Evolutionary conservation across 768 basidiomycete species (phyloP), one percentile per base, ranked within the genome.

Genomic region (Pleurotus platypus): DNA sequence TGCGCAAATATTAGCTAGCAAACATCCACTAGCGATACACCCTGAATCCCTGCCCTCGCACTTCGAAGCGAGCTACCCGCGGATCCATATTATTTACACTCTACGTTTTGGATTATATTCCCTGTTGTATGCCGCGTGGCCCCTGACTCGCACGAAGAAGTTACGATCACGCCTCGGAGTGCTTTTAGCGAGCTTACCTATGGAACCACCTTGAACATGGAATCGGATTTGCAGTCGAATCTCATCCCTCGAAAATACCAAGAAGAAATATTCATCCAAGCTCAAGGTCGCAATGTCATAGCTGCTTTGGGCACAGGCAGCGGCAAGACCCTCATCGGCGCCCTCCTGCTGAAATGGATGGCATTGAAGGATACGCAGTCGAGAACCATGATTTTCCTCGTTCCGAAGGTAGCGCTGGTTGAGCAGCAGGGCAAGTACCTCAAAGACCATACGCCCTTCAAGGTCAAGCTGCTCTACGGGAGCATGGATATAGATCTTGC

Each of bases 391-490:
- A 78, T 93, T 8, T 94, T 94, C 65, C 78, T 95, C 35, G 92
- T 92, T 2, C 94, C 94, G 0, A 88, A 88, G 62, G 91, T 93
- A 3, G 79, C 90, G 2, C 80, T 96, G 13, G 94, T 94, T 18
- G 83, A 89, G 61, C 94, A 95, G 66, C 91, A 94, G 66, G 82
- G 79, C 18, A 74, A 80, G 20, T 90, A 86, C 61, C 80, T 93
- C 55, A 65, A 76, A 11, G 73, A 79, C 59, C 78, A 90, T 60
- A 87, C 88, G 1, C 76, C 86, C 0, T 66, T 93, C 43, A 82
- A 81, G 39, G 86, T 93, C 18, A 71, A 78, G 26, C 85, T 85
- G 63, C 79, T 91, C 24, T 81, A 85, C 59, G 93, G 92, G 15
- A 80, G 82, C 6, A 73, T 86, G 40, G 84, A 87, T n/a, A 74